phyloP scores from a whole-genome alignment of 805 yeast genomes.

The Candida awuae region DNA sequence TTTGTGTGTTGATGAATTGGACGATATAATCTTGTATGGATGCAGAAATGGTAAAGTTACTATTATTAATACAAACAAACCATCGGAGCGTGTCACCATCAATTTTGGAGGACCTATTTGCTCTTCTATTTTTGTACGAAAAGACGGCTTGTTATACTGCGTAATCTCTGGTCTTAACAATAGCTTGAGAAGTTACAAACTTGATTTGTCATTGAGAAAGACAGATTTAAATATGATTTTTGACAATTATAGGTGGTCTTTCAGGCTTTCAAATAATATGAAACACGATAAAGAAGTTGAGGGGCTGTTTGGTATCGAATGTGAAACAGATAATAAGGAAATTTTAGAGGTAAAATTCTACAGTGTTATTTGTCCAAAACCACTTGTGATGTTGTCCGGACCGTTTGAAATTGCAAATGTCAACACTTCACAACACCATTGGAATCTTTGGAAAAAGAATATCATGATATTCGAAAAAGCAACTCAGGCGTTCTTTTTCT shows the following conservation, averaged over 20 bases:
- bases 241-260: conserved; percentile 5
- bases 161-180: conserved; percentile 8
- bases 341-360: conserved; percentile 4
- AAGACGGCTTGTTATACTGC: background rate
- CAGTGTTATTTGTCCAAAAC: background rate
- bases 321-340: background rate
- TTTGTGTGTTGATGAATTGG: background rate
- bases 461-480: background rate
- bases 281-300: background rate
- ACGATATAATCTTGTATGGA: conserved; percentile 1
- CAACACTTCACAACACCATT: background rate
- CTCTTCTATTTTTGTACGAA: background rate
- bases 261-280: conserved; percentile 6
- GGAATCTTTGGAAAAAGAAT: conserved; percentile 3
- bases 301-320: conserved; percentile 11
- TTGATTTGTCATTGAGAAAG: background rate
- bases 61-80: background rate
- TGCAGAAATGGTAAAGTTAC: conserved; percentile 11
- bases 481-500: background rate
- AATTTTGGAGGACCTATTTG: conserved; percentile 7
- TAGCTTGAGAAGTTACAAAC: conserved; percentile 3
- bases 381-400: conserved; percentile 1
- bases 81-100: too few species aligned
- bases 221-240: conserved; percentile 5
- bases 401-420: conserved; percentile 3